Conservation (phyloP, 1,139 yeast genomes). For the Candida glucosophila region DNA sequence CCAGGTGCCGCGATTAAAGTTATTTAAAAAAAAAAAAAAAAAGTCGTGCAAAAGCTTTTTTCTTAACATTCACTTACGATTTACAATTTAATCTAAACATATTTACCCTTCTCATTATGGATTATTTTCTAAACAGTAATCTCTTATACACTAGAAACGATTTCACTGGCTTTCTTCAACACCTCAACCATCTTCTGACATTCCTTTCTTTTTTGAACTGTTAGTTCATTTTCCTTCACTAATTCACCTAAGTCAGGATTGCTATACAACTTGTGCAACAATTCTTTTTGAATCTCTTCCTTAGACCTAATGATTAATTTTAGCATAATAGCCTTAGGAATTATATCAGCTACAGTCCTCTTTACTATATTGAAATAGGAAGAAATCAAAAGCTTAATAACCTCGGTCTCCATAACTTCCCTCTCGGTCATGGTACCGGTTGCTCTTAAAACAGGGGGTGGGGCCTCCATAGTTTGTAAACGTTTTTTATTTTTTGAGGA, state of each 20-base stretch:
- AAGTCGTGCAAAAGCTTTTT: no score
- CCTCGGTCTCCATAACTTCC: constrained; percentile 95
- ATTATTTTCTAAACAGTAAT: not conserved
- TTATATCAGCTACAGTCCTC: constrained; percentile 85
- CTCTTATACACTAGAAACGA: constrained; percentile 73
- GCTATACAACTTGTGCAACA: constrained; percentile 79
- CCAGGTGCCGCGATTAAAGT: no score
- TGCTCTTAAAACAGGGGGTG: constrained; percentile 92
- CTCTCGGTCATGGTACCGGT: constrained; percentile 93
- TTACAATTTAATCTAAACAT: no score
- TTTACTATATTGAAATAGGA: constrained; percentile 90
- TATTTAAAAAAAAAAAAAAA: no score
- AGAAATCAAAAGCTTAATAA: constrained; percentile 80
- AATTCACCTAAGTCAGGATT: constrained; percentile 66
- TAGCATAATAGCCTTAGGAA: constrained; percentile 93
- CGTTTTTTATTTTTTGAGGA: constrained; percentile 89
- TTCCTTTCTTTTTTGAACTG: constrained; percentile 91
- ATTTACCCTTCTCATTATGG: no score
- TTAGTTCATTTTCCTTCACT: constrained; percentile 86
- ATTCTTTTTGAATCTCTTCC: constrained; percentile 81
- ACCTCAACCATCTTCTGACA: constrained; percentile 93
- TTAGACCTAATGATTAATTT: constrained; percentile 80
- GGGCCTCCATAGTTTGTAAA: constrained; percentile 93
- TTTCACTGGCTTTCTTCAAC: constrained; percentile 79
- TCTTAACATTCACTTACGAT: no score